Evolutionary conservation across 1,284 basidiomycete species (phyloP).

Genomic region (Gastroboletus turbinatus): DNA sequence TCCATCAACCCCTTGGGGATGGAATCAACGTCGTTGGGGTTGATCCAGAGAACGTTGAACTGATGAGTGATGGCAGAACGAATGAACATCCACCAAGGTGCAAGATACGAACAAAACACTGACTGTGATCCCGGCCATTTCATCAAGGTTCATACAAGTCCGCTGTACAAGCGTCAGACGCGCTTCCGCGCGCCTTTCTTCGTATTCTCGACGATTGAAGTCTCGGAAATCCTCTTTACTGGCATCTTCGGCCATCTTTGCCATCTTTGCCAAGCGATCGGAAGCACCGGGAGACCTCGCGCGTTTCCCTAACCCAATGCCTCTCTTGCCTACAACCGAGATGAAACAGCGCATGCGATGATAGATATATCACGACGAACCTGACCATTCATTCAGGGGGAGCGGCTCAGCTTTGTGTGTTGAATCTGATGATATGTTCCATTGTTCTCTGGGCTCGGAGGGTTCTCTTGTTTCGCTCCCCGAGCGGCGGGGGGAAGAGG

Average conservation of each 20-base stretch:
- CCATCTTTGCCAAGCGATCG: constrained; percentile 71
- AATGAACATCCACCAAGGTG: constrained; percentile 1
- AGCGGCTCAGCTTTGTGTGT: constrained; percentile 61
- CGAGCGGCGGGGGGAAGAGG: constrained; percentile 2
- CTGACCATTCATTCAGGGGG: constrained; percentile 73
- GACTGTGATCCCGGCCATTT: constrained; percentile 64
- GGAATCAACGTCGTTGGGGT: constrained; percentile 59
- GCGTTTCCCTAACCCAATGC: constrained; percentile 73
- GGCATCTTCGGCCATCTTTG: constrained; percentile 62
- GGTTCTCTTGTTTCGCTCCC: constrained; percentile 3
- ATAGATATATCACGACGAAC: constrained; percentile 40
- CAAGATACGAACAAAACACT: constrained; percentile 20
- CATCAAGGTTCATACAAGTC: constrained; percentile 72
- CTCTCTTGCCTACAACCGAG: constrained; percentile 59
- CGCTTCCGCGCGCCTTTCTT: constrained; percentile 69
- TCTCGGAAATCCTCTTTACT: constrained; percentile 61
- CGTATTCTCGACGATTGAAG: constrained; percentile 66
- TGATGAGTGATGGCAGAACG: constrained; percentile 29
- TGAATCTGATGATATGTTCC: constrained; percentile 9
- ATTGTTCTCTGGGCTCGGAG: constrained; percentile 3
- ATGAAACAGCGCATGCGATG: constrained; percentile 5
- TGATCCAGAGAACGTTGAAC: constrained; percentile 80
- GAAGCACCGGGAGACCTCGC: constrained; percentile 61
- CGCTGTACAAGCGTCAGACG: constrained; percentile 65
- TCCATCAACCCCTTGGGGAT: constrained; percentile 67